Conservation (phyloP, 2,329 filamentous ascomycete species). For the Sarocladium oryzae region DNA sequence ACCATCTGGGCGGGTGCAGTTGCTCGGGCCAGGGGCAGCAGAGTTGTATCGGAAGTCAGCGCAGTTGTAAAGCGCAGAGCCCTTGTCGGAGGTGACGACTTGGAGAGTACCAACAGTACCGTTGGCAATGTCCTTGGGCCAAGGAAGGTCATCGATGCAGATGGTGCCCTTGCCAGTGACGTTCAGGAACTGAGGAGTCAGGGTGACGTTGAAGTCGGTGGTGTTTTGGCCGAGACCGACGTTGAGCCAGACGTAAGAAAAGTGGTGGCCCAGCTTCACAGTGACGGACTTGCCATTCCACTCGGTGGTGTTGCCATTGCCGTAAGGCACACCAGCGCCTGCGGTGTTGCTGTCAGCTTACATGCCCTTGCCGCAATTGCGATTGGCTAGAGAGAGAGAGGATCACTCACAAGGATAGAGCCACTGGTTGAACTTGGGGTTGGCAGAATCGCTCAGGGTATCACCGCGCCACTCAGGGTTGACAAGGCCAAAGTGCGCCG, state of each 20-base stretch:
- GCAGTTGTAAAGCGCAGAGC: conserved; percentile 65
- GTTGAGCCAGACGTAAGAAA: conserved; percentile 48
- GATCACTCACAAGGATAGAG: conserved; percentile 38
- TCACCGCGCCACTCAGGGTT: conserved; percentile 45
- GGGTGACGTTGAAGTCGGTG: conserved; percentile 62
- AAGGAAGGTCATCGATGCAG: conserved; percentile 54
- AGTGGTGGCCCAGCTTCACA: conserved; percentile 44
- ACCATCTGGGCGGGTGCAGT: conserved; percentile 28
- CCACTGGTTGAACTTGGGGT: conserved; percentile 41
- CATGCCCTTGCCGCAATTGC: background rate
- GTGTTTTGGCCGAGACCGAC: conserved; percentile 43
- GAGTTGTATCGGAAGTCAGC: conserved; percentile 64
- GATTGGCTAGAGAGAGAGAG: background rate
- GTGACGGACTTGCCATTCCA: conserved; percentile 46
- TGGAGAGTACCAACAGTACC: conserved; percentile 62
- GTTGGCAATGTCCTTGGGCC: conserved; percentile 50
- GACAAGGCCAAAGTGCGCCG: conserved; percentile 42
- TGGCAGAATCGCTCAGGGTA: conserved; percentile 32
- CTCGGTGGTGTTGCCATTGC: conserved; percentile 40
- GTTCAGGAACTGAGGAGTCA: conserved; percentile 54
- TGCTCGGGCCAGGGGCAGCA: conserved; percentile 37
- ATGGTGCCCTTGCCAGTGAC: conserved; percentile 56
- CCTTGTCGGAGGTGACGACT: conserved; percentile 57
- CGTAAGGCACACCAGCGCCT: conserved; percentile 43
- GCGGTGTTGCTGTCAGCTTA: background rate